Percentiles rank a stretch among this genome's conserved stretches.
Conservation (phyloP, 2,329 filamentous ascomycete species). For the Calonectria ilicicola region DNA sequence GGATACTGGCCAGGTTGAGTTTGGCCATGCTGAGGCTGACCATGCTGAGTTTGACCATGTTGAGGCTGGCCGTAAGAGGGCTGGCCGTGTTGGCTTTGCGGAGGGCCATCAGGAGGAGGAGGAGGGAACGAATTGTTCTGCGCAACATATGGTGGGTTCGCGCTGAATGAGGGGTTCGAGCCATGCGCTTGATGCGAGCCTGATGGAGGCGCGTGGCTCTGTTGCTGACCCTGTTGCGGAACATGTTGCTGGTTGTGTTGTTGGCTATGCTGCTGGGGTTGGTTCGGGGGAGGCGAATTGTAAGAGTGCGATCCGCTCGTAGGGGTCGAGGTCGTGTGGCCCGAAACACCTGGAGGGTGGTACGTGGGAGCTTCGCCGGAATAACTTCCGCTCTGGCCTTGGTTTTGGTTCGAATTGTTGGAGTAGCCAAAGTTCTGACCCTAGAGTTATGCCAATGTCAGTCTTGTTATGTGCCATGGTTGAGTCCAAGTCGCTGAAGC, state of each 20-base stretch:
- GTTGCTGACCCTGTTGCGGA: conserved; percentile 25
- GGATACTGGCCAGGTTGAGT: conserved; percentile 24
- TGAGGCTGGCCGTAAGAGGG: conserved; percentile 24
- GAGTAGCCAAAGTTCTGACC: conserved; percentile 74
- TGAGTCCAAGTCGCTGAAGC: background rate
- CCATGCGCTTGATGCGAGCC: conserved; percentile 38
- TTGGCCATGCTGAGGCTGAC: conserved; percentile 20
- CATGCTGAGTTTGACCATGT: conserved; percentile 27
- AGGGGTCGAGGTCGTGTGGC: conserved; percentile 42
- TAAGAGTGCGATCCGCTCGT: conserved; percentile 43
- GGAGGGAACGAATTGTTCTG: conserved; percentile 43
- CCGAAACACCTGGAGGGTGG: conserved; percentile 48
- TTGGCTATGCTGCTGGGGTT: conserved; percentile 44
- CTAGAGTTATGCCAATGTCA: conserved; percentile 44
- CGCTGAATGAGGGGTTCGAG: conserved; percentile 36
- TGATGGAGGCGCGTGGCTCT: conserved; percentile 7
- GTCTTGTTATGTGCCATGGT: conserved; percentile 8
- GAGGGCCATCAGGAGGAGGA: conserved; percentile 35
- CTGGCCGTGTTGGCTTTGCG: conserved; percentile 25
- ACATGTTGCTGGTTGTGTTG: conserved; percentile 31
- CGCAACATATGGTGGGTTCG: conserved; percentile 12
- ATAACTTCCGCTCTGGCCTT: conserved; percentile 63
- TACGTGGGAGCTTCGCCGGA: conserved; percentile 70
- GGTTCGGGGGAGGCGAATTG: conserved; percentile 41
- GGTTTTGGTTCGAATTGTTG: conserved; percentile 61